A percentile compares a stretch with the other conserved stretches of the same genome.
These are phyloP conservation scores for Hypsizygus marmoreus DNA, from an alignment of 768 basidiomycete genomes.

Conservation along the genomic window DNA sequence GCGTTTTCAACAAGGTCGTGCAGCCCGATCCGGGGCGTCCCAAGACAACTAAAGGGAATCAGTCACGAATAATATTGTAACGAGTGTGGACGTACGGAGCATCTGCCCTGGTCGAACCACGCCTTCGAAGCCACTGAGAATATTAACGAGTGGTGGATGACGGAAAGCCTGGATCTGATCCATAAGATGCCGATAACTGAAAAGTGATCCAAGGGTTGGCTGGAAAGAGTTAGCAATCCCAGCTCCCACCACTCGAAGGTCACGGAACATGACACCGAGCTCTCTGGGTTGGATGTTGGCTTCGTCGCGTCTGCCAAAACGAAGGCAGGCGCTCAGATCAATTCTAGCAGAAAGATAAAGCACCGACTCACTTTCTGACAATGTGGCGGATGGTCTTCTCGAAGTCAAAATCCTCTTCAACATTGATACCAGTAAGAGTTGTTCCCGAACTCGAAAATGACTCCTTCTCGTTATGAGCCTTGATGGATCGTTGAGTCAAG, in stretches of 20 bases:
- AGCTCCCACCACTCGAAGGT: slow-evolving; percentile 54
- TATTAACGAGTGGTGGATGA: slow-evolving; percentile 66
- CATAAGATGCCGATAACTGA: slow-evolving; percentile 44
- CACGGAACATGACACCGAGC: slow-evolving; percentile 52
- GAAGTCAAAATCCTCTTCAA: slow-evolving; percentile 29
- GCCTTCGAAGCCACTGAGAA: slow-evolving; percentile 65
- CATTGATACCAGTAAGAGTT: slow-evolving; percentile 21
- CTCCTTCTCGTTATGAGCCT: background rate
- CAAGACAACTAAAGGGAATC: slow-evolving; percentile 60
- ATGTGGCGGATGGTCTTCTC: slow-evolving; percentile 29
- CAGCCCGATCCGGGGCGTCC: slow-evolving; percentile 90
- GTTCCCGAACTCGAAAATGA: slow-evolving; percentile 15
- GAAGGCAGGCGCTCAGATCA: background rate
- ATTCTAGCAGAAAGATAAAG: background rate
- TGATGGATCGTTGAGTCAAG: slow-evolving; percentile 15
- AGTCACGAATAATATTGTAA: background rate
- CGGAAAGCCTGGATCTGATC: slow-evolving; percentile 42
- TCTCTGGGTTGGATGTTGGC: slow-evolving; percentile 28
- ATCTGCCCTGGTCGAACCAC: slow-evolving; percentile 70
- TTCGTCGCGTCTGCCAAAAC: slow-evolving; percentile 12
- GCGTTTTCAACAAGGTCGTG: slow-evolving; percentile 77
- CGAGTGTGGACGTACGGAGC: slow-evolving; percentile 55
- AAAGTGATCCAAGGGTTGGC: slow-evolving; percentile 52
- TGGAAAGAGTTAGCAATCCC: slow-evolving; percentile 46
- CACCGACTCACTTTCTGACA: slow-evolving; percentile 22